phyloP scores from a whole-genome alignment of 2,329 filamentous ascomycete species.

The Achaetomium macrosporum region DNA sequence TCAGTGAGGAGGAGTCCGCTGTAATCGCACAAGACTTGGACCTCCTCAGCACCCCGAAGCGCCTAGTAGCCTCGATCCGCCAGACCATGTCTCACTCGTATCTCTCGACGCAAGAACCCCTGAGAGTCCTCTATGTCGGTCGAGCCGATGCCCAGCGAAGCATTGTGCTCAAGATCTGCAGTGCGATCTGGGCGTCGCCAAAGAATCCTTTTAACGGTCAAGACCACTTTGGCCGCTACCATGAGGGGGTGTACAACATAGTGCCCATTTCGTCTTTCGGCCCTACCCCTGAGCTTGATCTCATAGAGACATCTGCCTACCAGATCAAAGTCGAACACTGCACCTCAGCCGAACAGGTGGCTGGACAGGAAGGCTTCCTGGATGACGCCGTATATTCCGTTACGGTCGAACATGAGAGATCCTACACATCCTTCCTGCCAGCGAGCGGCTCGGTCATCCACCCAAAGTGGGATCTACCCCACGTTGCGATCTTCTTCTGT shows the following conservation, averaged over 20 bases:
- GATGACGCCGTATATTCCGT: conserved; percentile 32
- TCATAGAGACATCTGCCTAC: conserved; percentile 45
- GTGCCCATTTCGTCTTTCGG: conserved; percentile 46
- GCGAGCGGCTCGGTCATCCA: conserved; percentile 35
- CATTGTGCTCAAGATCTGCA: conserved; percentile 43
- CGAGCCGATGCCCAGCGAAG: conserved; percentile 35
- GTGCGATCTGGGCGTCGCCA: conserved; percentile 39
- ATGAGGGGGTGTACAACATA: conserved; percentile 45
- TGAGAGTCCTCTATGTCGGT: conserved; percentile 46
- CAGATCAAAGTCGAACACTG: conserved; percentile 49
- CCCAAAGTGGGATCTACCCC: conserved; percentile 42
- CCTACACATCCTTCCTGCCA: conserved; percentile 32
- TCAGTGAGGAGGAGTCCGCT: conserved; percentile 36
- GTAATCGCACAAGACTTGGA: conserved; percentile 30
- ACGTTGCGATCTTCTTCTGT: conserved; percentile 45
- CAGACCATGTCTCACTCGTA: conserved; percentile 44
- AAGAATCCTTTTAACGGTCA: conserved; percentile 29
- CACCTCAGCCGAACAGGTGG: conserved; percentile 33
- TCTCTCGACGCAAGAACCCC: conserved; percentile 40
- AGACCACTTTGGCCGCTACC: conserved; percentile 28
- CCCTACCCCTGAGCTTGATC: conserved; percentile 43
- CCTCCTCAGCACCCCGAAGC: conserved; percentile 31
- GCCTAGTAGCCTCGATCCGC: conserved; percentile 38
- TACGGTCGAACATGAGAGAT: conserved; percentile 36
- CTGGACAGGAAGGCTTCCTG: conserved; percentile 14